phyloP scores from a whole-genome alignment of 305 asterid genomes.

The Fraxinus angustifolia region DNA sequence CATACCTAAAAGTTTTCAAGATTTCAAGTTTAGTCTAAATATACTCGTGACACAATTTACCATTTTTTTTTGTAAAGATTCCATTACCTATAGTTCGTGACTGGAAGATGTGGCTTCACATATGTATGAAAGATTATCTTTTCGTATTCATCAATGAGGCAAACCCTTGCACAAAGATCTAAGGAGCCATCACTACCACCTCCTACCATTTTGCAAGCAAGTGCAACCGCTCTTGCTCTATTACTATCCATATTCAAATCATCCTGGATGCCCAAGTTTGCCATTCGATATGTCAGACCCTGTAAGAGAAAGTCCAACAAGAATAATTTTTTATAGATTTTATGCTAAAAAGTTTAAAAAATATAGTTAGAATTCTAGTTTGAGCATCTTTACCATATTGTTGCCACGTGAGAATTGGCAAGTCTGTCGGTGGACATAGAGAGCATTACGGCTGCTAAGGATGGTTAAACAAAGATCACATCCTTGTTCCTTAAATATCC shows the following conservation, averaged over 20 bases:
- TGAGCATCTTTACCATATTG: constrained; percentile 35
- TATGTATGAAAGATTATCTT: constrained; percentile 66
- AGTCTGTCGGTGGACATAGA: constrained; percentile 51
- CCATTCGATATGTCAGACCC: constrained; percentile 71
- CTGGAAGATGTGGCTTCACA: constrained; percentile 69
- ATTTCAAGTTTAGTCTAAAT: constrained; percentile 1
- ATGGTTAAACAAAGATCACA: constrained; percentile 68
- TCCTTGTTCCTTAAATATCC: constrained; percentile 78
- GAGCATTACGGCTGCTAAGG: constrained; percentile 43
- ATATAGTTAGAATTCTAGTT: not conserved
- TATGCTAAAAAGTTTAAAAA: not conserved
- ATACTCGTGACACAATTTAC: not conserved
- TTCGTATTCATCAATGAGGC: constrained; percentile 71
- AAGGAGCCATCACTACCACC: constrained; percentile 91
- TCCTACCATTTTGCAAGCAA: constrained; percentile 91
- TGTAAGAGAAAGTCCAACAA: constrained; percentile 16
- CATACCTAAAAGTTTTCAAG: constrained; percentile 50
- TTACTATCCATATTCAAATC: constrained; percentile 65
- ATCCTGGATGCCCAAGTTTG: constrained; percentile 71
- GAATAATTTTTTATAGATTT: not conserved
- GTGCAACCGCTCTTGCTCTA: constrained; percentile 65
- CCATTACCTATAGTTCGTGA: constrained; percentile 66
- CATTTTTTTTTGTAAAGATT: not conserved
- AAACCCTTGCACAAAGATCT: constrained; percentile 82
- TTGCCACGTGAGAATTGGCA: constrained; percentile 67